phyloP scores from a whole-genome alignment of 768 basidiomycete genomes.

The Lactifluus rugatus region DNA sequence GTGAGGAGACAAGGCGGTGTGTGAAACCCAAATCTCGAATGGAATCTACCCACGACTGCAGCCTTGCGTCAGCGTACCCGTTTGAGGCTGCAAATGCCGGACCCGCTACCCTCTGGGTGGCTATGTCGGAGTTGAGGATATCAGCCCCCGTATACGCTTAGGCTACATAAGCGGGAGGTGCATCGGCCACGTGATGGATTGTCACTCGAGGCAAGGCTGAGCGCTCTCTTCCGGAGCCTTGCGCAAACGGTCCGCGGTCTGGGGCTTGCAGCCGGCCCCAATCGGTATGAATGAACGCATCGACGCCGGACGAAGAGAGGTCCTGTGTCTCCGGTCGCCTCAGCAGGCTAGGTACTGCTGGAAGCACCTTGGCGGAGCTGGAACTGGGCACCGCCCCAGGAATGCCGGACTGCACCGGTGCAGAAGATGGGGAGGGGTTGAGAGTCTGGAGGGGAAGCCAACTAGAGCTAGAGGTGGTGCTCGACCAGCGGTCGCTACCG shows the following conservation, averaged over 20 bases:
- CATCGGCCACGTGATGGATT: background rate
- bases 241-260: background rate
- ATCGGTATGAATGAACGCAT: background rate
- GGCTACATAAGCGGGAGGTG: slow-evolving; percentile 12
- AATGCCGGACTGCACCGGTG: background rate
- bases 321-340: background rate
- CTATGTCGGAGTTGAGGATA: background rate
- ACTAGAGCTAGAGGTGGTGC: background rate
- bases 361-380: background rate
- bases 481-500: background rate
- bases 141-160: background rate
- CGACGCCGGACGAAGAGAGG: background rate
- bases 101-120: too few relatives aligned
- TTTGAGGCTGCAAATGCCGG: background rate
- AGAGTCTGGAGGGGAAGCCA: slow-evolving; percentile 1
- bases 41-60: background rate
- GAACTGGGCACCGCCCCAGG: background rate
- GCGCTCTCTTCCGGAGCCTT: background rate
- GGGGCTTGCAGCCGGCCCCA: background rate
- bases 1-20: background rate
- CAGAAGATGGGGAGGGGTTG: slow-evolving; percentile 4
- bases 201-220: background rate
- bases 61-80: background rate
- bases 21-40: background rate
- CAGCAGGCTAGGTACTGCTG: background rate